These are phyloP conservation scores for Boletellus deceptivus DNA, from an alignment of 1,284 basidiomycete genomes.

Conservation along the genomic window DNA sequence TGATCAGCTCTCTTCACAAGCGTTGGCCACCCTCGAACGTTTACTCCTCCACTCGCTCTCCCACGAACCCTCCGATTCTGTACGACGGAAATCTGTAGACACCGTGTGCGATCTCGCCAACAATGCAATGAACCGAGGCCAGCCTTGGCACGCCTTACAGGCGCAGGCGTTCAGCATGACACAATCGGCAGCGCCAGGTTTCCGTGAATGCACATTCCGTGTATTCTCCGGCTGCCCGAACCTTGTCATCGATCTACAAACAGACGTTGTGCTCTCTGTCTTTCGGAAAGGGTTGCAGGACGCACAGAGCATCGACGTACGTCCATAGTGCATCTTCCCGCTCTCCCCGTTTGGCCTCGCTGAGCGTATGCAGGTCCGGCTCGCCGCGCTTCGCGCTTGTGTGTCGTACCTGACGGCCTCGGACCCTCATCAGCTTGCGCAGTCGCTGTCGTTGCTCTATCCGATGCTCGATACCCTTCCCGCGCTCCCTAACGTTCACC, in stretches of 20 bases:
- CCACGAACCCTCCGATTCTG: conserved; percentile 53
- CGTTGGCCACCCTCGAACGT: conserved; percentile 64
- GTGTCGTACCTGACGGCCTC: conserved; percentile 61
- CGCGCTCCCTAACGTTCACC: conserved; percentile 48
- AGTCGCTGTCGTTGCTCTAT: conserved; percentile 55
- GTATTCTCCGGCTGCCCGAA: conserved; percentile 70
- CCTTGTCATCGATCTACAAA: conserved; percentile 69
- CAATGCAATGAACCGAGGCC: conserved; percentile 65
- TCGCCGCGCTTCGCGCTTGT: conserved; percentile 55
- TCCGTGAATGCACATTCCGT: conserved; percentile 50
- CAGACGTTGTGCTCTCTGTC: conserved; percentile 59
- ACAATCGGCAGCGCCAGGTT: conserved; percentile 39
- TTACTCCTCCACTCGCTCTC: conserved; percentile 65
- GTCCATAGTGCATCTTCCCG: conserved; percentile 16
- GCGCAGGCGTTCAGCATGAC: conserved; percentile 66
- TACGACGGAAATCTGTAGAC: conserved; percentile 69
- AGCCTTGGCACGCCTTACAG: conserved; percentile 77
- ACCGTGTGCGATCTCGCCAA: conserved; percentile 72
- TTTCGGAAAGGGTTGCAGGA: conserved; percentile 67
- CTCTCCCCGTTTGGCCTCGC: neutral
- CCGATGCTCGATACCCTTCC: conserved; percentile 69
- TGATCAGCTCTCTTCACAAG: conserved; percentile 66
- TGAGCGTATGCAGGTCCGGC: conserved; percentile 41
- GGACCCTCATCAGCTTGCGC: conserved; percentile 54
- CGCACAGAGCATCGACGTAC: conserved; percentile 56